These are phyloP conservation scores for Psilocybe subaeruginosa DNA, from an alignment of 768 basidiomycete species.

Conservation along the genomic window DNA sequence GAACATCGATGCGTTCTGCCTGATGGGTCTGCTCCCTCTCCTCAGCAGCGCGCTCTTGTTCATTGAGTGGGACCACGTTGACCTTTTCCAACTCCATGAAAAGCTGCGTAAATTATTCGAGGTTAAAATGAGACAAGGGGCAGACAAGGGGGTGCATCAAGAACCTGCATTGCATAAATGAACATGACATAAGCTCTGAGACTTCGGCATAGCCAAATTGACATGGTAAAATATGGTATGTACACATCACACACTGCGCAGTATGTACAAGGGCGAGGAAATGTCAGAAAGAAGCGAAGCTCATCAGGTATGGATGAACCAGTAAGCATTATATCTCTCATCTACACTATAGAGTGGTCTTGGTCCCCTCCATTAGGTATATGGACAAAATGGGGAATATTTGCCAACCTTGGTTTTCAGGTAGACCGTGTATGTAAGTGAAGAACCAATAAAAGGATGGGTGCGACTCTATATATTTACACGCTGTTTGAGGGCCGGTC, in stretches of 20 bases:
- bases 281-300: constrained; percentile 67
- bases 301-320: constrained; percentile 30
- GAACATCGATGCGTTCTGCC: constrained; percentile 38
- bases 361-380: constrained; percentile 82
- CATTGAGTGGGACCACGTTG: neutral
- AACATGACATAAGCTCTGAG: constrained; percentile 15
- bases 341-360: constrained; percentile 48
- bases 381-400: constrained; percentile 42
- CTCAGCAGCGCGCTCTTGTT: constrained; percentile 1
- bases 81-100: neutral
- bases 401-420: constrained; percentile 75
- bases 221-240: too few relatives aligned
- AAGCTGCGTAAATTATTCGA: neutral
- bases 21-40: constrained; percentile 9
- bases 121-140: too few relatives aligned
- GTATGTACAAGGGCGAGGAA: constrained; percentile 6
- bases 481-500: constrained; percentile 39
- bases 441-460: constrained; percentile 14
- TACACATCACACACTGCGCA: constrained; percentile 13
- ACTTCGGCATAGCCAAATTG: neutral
- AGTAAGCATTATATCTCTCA: constrained; percentile 76
- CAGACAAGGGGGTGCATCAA: too few relatives aligned
- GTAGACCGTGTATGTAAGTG: constrained; percentile 59
- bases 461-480: constrained; percentile 5
- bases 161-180: too few relatives aligned